These are phyloP conservation scores for Ophiostoma montium DNA, from an alignment of 2,329 filamentous ascomycete genomes.

Conservation along the genomic window DNA sequence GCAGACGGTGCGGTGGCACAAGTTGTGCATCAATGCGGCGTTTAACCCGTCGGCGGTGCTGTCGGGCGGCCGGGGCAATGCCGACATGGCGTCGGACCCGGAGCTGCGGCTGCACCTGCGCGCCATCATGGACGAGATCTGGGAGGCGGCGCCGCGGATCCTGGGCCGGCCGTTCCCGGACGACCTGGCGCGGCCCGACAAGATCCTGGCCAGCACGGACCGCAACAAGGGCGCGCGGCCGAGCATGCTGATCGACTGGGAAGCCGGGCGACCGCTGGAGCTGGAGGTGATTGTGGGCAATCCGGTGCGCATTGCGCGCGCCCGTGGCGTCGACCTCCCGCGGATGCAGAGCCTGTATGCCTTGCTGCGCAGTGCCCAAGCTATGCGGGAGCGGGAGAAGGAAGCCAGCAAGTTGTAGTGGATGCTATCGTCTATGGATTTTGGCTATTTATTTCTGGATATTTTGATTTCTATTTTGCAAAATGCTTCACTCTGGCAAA, in stretches of 20 bases:
- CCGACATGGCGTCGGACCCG: conserved; percentile 46
- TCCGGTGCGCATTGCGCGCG: conserved; percentile 49
- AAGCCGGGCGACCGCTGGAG: conserved; percentile 50
- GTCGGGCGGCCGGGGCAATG: conserved; percentile 48
- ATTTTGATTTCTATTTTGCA: neutral
- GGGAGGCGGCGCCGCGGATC: conserved; percentile 47
- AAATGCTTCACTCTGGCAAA: neutral
- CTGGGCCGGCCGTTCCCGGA: conserved; percentile 46
- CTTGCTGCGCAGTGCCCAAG: conserved; percentile 47
- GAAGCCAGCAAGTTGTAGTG: conserved; percentile 25
- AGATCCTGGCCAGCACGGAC: conserved; percentile 47
- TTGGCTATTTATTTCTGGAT: neutral
- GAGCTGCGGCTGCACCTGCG: conserved; percentile 48
- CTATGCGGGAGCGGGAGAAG: conserved; percentile 25
- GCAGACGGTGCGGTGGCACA: conserved; percentile 61
- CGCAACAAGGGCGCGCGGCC: conserved; percentile 49
- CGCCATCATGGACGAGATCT: conserved; percentile 57
- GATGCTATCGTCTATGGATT: no score
- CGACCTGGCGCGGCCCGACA: conserved; percentile 46
- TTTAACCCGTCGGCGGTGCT: conserved; percentile 63
- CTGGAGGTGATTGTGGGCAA: conserved; percentile 61
- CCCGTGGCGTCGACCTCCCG: conserved; percentile 49
- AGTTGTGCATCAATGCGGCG: conserved; percentile 61
- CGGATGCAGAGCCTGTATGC: conserved; percentile 54
- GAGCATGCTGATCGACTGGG: conserved; percentile 59